Base-by-base conservation (phyloP, 2,329 filamentous ascomycete species). In the Colletotrichum navitas region DNA sequence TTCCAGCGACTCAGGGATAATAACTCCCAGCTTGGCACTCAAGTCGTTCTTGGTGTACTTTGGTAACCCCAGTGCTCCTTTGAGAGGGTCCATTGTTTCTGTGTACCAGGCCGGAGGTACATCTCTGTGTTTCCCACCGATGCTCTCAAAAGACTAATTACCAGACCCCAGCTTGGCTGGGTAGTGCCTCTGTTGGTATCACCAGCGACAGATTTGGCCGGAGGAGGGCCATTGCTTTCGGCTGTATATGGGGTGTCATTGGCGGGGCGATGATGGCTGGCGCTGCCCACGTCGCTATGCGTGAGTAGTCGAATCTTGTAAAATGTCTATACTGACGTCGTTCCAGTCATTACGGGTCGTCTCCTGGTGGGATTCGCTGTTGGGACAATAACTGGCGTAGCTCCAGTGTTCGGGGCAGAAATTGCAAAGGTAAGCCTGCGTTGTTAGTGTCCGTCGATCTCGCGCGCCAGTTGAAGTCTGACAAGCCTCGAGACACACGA, bases 241-340 rank as follows among this genome's bases (percentile, higher is more conserved):
- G 81, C 3, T 82, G 81, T 43, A 77, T 80, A 6, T 83, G 79
- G 79, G 81, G 81, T 2, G 80, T 80, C 0, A 75, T 83, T 1
- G 81, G 81, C 0, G 81, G 79, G 24, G 81, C 80, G 0, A 62
- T 83, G 51, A 83, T 83, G 81, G 78, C 81, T n/a, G 81, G 80
- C 0, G 81, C 81, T 0, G 80, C 78, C 1, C 81, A 83, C 32
- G 81, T 83, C 61, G 78, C 78, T 0, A 83, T 83, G 81, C 77
- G 81, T 82, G 66, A 75, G 56, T 16, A 18, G 41, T 21, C 11
- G 5, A 4, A 34, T 10, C 41, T 16, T n/a, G 26, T 12, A 26
- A 39, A 29, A 14, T 24, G 3, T 5, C 5, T 24, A 39, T 62
- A 1, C 45, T 62, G 8, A 62, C 5, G 12, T 51, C 3, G 21